phyloP scores from a whole-genome alignment of 192 early-diverging fungal species.

The Coemansia sp. region DNA sequence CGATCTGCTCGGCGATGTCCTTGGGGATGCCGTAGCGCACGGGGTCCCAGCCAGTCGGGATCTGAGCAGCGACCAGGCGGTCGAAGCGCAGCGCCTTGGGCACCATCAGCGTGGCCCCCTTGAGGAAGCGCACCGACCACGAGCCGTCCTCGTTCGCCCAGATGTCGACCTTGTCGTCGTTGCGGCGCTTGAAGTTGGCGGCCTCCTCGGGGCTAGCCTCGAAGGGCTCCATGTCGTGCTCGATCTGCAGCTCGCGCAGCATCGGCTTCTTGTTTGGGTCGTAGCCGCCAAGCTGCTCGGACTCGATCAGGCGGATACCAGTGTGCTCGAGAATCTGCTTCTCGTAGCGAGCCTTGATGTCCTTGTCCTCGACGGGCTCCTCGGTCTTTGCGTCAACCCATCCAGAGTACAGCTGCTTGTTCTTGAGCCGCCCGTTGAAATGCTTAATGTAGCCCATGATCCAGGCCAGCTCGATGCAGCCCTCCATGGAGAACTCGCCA shows the following conservation, averaged over 20 bases:
- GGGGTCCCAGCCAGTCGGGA: slow-evolving; percentile 94
- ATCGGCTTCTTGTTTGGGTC: slow-evolving; percentile 81
- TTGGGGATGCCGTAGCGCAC: slow-evolving; percentile 87
- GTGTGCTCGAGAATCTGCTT: slow-evolving; percentile 84
- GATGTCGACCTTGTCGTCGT: slow-evolving; percentile 71
- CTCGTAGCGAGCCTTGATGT: slow-evolving; percentile 92
- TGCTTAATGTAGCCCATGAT: slow-evolving; percentile 90
- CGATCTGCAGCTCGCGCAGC: slow-evolving; percentile 86
- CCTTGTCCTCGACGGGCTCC: slow-evolving; percentile 78
- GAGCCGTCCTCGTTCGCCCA: slow-evolving; percentile 53
- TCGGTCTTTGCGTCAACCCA: slow-evolving; percentile 84
- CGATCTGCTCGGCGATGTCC: slow-evolving; percentile 88
- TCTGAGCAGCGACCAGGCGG: slow-evolving; percentile 85
- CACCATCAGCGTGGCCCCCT: slow-evolving; percentile 82
- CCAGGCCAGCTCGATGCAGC: slow-evolving; percentile 96
- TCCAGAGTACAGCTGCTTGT: slow-evolving; percentile 85
- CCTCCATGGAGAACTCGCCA: slow-evolving; percentile 58
- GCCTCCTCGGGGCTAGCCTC: slow-evolving; percentile 87
- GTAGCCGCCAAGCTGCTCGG: slow-evolving; percentile 63
- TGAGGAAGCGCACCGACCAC: slow-evolving; percentile 76
- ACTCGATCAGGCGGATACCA: slow-evolving; percentile 58
- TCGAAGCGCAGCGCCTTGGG: slow-evolving; percentile 94
- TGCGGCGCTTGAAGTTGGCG: slow-evolving; percentile 76
- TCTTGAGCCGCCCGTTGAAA: neutral
- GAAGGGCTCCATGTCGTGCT: slow-evolving; percentile 81